Evolutionary conservation across 208 protist species (phyloP), one percentile per base, ranked within the genome.

Genomic region (Acanthamoeba triangularis): DNA sequence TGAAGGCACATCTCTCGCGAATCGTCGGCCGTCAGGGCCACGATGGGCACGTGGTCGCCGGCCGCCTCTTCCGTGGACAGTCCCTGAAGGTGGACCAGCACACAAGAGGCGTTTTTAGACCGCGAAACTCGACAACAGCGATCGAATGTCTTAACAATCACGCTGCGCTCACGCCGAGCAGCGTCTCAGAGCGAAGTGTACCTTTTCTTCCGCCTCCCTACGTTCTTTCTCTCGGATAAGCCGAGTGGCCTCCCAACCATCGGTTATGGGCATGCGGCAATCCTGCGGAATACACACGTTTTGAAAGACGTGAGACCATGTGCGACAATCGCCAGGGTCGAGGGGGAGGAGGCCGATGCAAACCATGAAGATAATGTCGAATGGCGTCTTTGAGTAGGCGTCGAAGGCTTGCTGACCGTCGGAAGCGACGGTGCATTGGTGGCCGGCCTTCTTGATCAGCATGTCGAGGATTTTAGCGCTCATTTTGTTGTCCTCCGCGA

Each of bases 401-500:
- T 8, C 61, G 37, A 93, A 49, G 3, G 88, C 88, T 28, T 93
- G 44, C 44, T 78, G 4, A 33, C 88, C 88, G 37, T 93, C 49
- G 4, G 88, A 93, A 25, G 88, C 88, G 44, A 78, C 78, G 20
- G 54, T 80, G 67, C 63, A 80, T 35, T 35, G 28, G 13, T 93
- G 88, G 4, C 88, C 88, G 6, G 65, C 61, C 63, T 78, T 69
- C 49, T 52, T 78, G 61, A 93, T 80, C 54, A 93, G 67, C 88
- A 93, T 93, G 37, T 93, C 65, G 23, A 93, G 54, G 28, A 93
- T 93, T 25, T 56, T 69, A 0, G 37, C 47, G 47, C 65, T 93
- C 63, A 80, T 93, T 78, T 93, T 93, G 88, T 93, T 93, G 61
- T 93, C 88, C 52, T 93, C 65, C 14, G 88, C 61, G 11, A 80